Conservation (phyloP, 2,329 filamentous ascomycete species). For the Sphaceloma murrayae region DNA sequence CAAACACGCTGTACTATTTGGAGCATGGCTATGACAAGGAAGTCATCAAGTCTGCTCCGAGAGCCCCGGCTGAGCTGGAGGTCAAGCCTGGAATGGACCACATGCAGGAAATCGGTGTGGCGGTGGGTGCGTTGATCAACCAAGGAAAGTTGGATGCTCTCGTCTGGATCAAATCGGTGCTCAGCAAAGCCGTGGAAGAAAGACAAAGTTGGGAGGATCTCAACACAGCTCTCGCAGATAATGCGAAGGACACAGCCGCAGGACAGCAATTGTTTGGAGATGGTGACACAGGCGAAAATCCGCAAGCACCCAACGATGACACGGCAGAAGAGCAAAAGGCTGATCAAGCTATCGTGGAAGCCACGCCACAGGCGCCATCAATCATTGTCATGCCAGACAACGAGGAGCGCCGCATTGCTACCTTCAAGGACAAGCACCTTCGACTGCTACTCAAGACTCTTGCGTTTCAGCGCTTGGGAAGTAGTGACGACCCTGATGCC, state of each 20-base stretch:
- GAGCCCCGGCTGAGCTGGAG: constrained; percentile 70
- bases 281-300: constrained; percentile 25
- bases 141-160: constrained; percentile 66
- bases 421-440: constrained; percentile 84
- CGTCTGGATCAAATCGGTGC: constrained; percentile 68
- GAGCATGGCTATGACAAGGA: constrained; percentile 86
- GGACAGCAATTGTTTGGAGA: constrained; percentile 21
- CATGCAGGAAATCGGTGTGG: constrained; percentile 62
- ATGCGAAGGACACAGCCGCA: constrained; percentile 16
- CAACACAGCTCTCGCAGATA: constrained; percentile 44
- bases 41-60: constrained; percentile 52
- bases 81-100: constrained; percentile 62
- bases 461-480: constrained; percentile 56
- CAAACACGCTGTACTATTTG: constrained; percentile 71
- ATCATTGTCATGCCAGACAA: constrained; percentile 54
- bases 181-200: constrained; percentile 60
- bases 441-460: constrained; percentile 72
- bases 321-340: neutral
- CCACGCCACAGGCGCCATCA: constrained; percentile 36
- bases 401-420: constrained; percentile 57
- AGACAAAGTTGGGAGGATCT: constrained; percentile 68
- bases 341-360: neutral
- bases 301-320: neutral
- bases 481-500: constrained; percentile 64
- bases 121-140: constrained; percentile 69